These are phyloP conservation scores for Boletales sp. DNA, from an alignment of 768 basidiomycete species.

Conservation along the genomic window DNA sequence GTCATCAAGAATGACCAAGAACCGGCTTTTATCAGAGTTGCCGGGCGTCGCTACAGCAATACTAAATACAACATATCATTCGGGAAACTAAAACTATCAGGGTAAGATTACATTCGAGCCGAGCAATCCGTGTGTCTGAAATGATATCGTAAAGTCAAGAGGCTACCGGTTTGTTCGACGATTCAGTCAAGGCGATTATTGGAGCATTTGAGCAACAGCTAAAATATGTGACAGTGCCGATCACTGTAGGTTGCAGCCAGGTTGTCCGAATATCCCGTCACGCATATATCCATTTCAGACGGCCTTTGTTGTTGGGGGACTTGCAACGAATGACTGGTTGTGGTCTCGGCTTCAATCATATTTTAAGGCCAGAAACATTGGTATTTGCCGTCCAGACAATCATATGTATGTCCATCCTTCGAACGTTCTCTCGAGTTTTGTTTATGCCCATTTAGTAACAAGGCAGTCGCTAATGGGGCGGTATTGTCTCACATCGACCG, in stretches of 20 bases:
- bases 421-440: neutral
- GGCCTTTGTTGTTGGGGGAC: constrained; percentile 12
- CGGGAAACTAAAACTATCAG: constrained; percentile 11
- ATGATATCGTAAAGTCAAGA: constrained; percentile 1
- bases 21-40: constrained; percentile 10
- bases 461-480: constrained; percentile 8
- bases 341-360: constrained; percentile 11
- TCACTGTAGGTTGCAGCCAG: constrained; percentile 1
- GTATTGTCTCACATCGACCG: constrained; percentile 1
- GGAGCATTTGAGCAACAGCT: constrained; percentile 9
- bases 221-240: neutral
- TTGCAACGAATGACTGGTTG: constrained; percentile 5
- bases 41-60: neutral
- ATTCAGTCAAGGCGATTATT: constrained; percentile 8
- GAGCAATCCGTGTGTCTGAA: neutral
- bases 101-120: constrained; percentile 1
- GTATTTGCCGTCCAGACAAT: constrained; percentile 8
- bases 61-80: neutral
- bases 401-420: constrained; percentile 1
- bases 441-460: constrained; percentile 4
- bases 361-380: constrained; percentile 1
- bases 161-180: constrained; percentile 7
- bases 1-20: constrained; percentile 6
- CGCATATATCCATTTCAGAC: neutral
- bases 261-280: neutral